Conservation (phyloP, 257 asterid species). For the Voacanga thouarsii region DNA sequence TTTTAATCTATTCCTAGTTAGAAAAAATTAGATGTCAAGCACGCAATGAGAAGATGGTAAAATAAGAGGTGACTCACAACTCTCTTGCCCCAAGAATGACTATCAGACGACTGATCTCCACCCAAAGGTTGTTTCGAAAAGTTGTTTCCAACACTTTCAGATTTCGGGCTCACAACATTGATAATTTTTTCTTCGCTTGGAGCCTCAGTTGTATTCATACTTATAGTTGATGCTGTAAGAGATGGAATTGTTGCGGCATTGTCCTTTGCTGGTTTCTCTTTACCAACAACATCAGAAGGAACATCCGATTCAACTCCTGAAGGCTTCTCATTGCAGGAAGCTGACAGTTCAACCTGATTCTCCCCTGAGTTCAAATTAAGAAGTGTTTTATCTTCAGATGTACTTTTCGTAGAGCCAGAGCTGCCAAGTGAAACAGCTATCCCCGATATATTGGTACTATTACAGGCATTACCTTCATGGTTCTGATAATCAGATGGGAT, state of each 20-base stretch:
- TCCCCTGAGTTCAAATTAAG: constrained; percentile 23
- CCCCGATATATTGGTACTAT: constrained; percentile 20
- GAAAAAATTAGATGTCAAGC: background rate
- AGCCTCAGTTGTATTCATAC: constrained; percentile 19
- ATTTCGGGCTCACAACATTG: constrained; percentile 33
- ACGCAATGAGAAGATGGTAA: background rate
- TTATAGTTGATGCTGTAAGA: constrained; percentile 15
- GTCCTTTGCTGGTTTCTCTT: constrained; percentile 38
- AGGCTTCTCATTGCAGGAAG: constrained; percentile 25
- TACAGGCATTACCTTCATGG: constrained; percentile 20
- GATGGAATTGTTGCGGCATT: constrained; percentile 12
- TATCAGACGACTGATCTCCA: constrained; percentile 31
- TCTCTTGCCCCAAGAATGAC: constrained; percentile 41
- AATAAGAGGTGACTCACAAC: constrained; percentile 44
- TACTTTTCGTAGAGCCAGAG: constrained; percentile 24
- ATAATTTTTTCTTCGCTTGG: constrained; percentile 17
- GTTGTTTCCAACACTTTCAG: constrained; percentile 21
- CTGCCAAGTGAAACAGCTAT: constrained; percentile 25
- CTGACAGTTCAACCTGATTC: constrained; percentile 27
- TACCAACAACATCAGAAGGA: constrained; percentile 19
- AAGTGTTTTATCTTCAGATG: constrained; percentile 20
- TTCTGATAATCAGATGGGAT: constrained; percentile 31
- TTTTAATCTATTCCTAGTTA: background rate
- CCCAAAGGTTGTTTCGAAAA: constrained; percentile 24
- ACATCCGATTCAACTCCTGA: constrained; percentile 19